These are phyloP conservation scores for Penicillium diatomitis DNA, from an alignment of 495 filamentous ascomycete species.

Conservation along the genomic window DNA sequence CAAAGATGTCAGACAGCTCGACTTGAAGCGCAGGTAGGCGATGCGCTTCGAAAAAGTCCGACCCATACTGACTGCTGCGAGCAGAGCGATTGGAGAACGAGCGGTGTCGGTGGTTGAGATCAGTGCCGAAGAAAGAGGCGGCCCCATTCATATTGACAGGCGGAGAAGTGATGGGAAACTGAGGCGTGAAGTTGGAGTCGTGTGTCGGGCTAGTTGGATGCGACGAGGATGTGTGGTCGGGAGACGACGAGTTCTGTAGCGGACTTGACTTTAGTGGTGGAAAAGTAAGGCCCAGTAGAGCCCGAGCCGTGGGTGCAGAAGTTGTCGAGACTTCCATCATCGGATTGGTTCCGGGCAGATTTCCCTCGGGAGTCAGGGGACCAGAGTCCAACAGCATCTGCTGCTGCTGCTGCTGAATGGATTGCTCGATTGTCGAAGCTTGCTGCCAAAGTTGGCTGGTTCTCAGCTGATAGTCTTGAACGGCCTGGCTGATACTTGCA, in stretches of 20 bases:
- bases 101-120: constrained; percentile 31
- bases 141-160: constrained; percentile 11
- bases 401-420: constrained; percentile 38
- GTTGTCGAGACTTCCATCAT: constrained; percentile 26
- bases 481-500: constrained; percentile 31
- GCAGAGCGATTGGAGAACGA: constrained; percentile 41
- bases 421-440: constrained; percentile 36
- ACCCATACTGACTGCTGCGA: constrained; percentile 33
- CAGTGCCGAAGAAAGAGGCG: constrained; percentile 27
- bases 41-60: constrained; percentile 30
- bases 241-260: constrained; percentile 31
- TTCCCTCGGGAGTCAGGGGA: constrained; percentile 40
- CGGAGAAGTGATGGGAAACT: constrained; percentile 27
- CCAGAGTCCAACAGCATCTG: constrained; percentile 37
- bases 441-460: constrained; percentile 43
- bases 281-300: constrained; percentile 33
- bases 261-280: constrained; percentile 33
- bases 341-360: constrained; percentile 39
- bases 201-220: constrained; percentile 33
- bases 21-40: constrained; percentile 26
- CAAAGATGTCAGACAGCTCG: constrained; percentile 28
- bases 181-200: constrained; percentile 26
- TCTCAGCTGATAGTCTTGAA: constrained; percentile 39
- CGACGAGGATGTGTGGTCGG: constrained; percentile 24
- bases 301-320: constrained; percentile 24